Conservation (phyloP, 352 stramenopile species). For the Achlya hypogyna region DNA sequence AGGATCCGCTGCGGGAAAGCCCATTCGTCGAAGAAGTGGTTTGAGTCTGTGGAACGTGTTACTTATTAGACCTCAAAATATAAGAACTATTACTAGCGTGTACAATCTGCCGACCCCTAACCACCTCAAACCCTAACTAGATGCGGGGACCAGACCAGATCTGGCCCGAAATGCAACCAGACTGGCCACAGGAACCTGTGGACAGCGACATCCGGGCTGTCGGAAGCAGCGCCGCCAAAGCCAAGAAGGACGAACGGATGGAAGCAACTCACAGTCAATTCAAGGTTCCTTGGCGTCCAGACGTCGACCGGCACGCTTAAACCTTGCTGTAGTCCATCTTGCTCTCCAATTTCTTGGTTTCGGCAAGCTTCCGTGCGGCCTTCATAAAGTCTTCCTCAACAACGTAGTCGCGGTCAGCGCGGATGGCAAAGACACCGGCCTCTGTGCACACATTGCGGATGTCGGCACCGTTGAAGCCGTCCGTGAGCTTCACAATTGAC, state of each 20-base stretch:
- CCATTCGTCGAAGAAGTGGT: background rate
- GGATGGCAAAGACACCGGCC: conserved; percentile 94
- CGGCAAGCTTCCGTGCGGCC: conserved; percentile 96
- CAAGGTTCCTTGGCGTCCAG: too few relatives aligned
- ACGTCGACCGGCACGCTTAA: too few relatives aligned
- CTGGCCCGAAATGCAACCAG: too few relatives aligned
- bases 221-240: too few relatives aligned
- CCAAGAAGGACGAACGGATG: too few relatives aligned
- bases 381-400: conserved; percentile 99
- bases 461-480: conserved; percentile 99
- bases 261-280: too few relatives aligned
- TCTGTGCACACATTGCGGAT: conserved; percentile 99
- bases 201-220: too few relatives aligned
- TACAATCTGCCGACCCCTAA: too few relatives aligned
- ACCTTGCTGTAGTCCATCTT: conserved; percentile 99
- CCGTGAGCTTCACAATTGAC: conserved; percentile 98
- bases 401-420: conserved; percentile 97
- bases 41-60: background rate
- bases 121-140: too few relatives aligned
- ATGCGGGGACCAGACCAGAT: too few relatives aligned
- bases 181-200: too few relatives aligned
- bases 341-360: conserved; percentile 99
- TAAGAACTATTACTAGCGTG: too few relatives aligned
- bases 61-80: background rate
- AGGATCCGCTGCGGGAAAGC: background rate